A percentile compares a stretch with the other conserved stretches of the same genome.
Evolutionary conservation across 1,139 yeast species (phyloP).

Genomic region (Kodamaea sp.): DNA sequence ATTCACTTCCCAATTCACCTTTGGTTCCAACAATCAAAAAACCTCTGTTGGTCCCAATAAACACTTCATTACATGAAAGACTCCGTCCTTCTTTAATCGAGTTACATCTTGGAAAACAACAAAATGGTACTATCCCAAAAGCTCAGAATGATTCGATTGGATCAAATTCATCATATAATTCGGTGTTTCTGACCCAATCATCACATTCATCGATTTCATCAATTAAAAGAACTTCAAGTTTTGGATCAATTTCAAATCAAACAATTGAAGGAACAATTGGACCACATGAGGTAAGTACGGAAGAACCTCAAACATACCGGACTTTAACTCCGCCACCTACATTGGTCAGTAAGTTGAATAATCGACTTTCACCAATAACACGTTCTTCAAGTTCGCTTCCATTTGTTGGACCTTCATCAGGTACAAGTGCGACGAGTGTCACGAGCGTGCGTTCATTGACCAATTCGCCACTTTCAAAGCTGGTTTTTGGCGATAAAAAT

Average conservation of each 20-base stretch:
- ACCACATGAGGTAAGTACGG: slow-evolving; percentile 24
- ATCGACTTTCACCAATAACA: slow-evolving; percentile 13
- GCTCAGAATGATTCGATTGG: slow-evolving; percentile 23
- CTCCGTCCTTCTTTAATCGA: slow-evolving; percentile 45
- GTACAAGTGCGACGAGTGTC: no score
- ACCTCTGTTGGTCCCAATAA: slow-evolving; percentile 19
- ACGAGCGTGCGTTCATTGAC: slow-evolving; percentile 7
- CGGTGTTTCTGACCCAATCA: slow-evolving; percentile 33
- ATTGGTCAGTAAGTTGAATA: slow-evolving; percentile 5
- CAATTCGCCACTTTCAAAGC: slow-evolving; percentile 16
- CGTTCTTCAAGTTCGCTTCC: slow-evolving; percentile 14
- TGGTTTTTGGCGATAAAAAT: slow-evolving; percentile 8
- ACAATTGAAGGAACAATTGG: slow-evolving; percentile 19
- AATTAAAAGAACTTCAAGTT: slow-evolving; percentile 23
- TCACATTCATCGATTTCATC: slow-evolving; percentile 28
- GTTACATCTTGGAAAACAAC: slow-evolving; percentile 23
- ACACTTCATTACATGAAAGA: slow-evolving; percentile 23
- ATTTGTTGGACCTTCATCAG: slow-evolving; percentile 7
- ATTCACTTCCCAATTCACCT: slow-evolving; percentile 12
- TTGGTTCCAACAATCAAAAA: slow-evolving; percentile 12
- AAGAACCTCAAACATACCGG: slow-evolving; percentile 2
- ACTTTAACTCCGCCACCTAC: slow-evolving; percentile 15
- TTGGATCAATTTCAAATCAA: slow-evolving; percentile 19
- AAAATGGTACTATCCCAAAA: slow-evolving; percentile 1
- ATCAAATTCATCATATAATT: slow-evolving; percentile 30